Conservation (phyloP, 768 basidiomycete species). For the Multifurca ochricompacta region DNA sequence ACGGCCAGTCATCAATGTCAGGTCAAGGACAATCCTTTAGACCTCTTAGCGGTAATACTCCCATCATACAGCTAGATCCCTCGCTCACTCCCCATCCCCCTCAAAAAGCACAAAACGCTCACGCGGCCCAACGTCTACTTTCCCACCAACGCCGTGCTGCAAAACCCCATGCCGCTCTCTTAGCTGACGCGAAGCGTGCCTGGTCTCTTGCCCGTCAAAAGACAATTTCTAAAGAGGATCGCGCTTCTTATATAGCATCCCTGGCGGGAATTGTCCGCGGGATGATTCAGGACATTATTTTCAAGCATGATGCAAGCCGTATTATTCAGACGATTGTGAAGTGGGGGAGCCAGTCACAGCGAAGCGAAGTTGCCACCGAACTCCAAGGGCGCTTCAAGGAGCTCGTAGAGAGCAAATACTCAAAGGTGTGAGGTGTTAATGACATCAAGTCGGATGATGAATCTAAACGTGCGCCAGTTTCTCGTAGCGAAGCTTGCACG, state of each 20-base stretch:
- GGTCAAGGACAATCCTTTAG: background rate
- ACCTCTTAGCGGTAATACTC: background rate
- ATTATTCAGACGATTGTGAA: conserved; percentile 80
- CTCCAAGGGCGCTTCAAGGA: conserved; percentile 73
- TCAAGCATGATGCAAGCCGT: conserved; percentile 88
- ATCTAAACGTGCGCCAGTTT: conserved; percentile 41
- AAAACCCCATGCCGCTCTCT: conserved; percentile 67
- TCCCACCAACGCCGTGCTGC: conserved; percentile 64
- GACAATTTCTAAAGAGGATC: conserved; percentile 58
- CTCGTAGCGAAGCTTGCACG: conserved; percentile 75
- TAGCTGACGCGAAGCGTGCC: conserved; percentile 63
- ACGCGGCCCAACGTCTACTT: conserved; percentile 59
- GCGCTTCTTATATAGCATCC: conserved; percentile 63
- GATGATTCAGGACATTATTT: conserved; percentile 74
- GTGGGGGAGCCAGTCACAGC: conserved; percentile 63
- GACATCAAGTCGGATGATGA: background rate
- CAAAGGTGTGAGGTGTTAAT: conserved; percentile 51
- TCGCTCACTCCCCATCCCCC: background rate
- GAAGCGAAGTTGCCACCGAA: conserved; percentile 76
- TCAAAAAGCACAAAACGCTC: conserved; percentile 58
- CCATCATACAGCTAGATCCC: no score
- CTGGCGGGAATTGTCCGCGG: conserved; percentile 75
- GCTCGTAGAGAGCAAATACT: conserved; percentile 82
- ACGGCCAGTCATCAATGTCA: conserved; percentile 21
- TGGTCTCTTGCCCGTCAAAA: conserved; percentile 75